Conservation (phyloP, 768 basidiomycete genomes). For the Mrakia hoshinonis region DNA sequence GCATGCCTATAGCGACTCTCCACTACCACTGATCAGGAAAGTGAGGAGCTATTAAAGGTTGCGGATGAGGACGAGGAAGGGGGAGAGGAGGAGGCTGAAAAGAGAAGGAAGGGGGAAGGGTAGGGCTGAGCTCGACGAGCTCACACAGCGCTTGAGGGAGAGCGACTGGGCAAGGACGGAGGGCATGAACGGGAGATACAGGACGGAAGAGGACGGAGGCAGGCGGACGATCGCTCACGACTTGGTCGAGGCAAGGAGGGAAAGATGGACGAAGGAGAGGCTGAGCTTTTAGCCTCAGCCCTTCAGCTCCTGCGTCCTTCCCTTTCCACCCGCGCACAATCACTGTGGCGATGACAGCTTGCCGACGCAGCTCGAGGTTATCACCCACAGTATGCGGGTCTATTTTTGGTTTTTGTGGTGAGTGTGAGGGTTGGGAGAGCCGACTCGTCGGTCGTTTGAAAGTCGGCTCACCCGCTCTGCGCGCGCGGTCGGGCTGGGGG, state of each 20-base stretch:
- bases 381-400: too few relatives aligned
- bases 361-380: too few relatives aligned
- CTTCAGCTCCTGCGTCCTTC: background rate
- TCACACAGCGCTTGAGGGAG: background rate
- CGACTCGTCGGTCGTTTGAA: too few relatives aligned
- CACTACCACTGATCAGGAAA: background rate
- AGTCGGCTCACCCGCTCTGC: too few relatives aligned
- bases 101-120: too few relatives aligned
- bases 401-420: too few relatives aligned
- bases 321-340: background rate
- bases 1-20: constrained; percentile 4
- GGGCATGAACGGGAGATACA: background rate
- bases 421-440: too few relatives aligned
- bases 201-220: background rate
- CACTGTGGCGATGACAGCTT: background rate
- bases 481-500: too few relatives aligned
- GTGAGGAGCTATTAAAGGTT: constrained; percentile 5
- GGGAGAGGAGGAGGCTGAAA: background rate
- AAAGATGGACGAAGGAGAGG: background rate
- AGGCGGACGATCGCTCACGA: background rate
- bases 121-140: background rate
- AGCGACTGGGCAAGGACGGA: background rate
- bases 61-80: background rate
- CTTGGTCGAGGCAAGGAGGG: background rate
- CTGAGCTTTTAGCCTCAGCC: background rate